phyloP scores from a whole-genome alignment of 176 grass and related monocot genomes.

The Secale cereale region DNA sequence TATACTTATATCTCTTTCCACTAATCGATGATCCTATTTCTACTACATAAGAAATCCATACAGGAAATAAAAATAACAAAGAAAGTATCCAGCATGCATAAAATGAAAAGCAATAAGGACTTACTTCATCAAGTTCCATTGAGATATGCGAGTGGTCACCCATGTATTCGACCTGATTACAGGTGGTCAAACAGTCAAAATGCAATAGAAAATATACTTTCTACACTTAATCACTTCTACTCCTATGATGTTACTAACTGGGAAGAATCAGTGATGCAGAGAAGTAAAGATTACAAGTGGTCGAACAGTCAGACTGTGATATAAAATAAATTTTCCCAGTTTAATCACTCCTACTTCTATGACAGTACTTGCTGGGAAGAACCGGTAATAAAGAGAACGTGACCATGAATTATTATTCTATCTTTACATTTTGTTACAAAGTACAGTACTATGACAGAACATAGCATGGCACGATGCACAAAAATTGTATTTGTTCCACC shows the following conservation, averaged over 20 bases:
- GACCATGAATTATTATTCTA: not conserved
- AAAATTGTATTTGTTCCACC: not conserved
- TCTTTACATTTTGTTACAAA: not conserved
- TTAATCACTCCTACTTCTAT: not conserved
- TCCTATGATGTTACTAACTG: not conserved
- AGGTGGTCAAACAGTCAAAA: slow-evolving; percentile 26
- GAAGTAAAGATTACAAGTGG: slow-evolving; percentile 27
- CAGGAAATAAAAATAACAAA: not conserved
- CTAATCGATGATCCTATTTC: slow-evolving; percentile 3
- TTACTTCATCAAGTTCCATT: slow-evolving; percentile 93
- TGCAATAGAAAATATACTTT: slow-evolving; percentile 10
- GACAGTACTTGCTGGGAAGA: not conserved
- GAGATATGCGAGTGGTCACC: slow-evolving; percentile 91
- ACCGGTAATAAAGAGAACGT: not conserved
- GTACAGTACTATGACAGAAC: not conserved
- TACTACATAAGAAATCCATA: not conserved
- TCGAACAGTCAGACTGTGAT: slow-evolving; percentile 22
- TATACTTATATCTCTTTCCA: not conserved
- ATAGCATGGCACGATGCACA: not conserved
- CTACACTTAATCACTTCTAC: not conserved
- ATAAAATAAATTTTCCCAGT: slow-evolving; percentile 10
- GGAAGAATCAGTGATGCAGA: not conserved
- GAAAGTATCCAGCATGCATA: not conserved
- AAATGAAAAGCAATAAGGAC: slow-evolving; percentile 26
- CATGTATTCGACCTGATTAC: slow-evolving; percentile 88